Conservation (phyloP, 768 basidiomycete genomes). For the Panaeolus papilionaceus region DNA sequence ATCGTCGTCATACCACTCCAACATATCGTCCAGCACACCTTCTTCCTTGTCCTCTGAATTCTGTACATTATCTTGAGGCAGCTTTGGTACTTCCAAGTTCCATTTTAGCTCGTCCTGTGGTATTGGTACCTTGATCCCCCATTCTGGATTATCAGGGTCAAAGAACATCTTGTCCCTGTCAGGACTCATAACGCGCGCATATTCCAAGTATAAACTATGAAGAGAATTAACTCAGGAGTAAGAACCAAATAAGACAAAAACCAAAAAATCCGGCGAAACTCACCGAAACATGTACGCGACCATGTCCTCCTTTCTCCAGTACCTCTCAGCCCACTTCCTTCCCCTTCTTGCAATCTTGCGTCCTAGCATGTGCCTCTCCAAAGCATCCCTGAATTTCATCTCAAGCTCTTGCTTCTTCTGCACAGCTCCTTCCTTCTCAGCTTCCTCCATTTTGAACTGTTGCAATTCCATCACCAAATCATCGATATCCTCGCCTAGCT, state of each 20-base stretch:
- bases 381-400: background rate
- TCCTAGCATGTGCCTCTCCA: background rate
- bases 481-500: constrained; percentile 21
- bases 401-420: background rate
- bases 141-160: background rate
- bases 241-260: background rate
- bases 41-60: background rate
- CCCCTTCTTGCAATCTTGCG: constrained; percentile 59
- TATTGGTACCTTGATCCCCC: background rate
- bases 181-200: constrained; percentile 53
- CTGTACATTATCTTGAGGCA: background rate
- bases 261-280: background rate
- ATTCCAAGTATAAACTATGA: constrained; percentile 40
- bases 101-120: background rate
- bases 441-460: constrained; percentile 38
- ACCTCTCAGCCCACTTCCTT: constrained; percentile 57
- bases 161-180: constrained; percentile 28
- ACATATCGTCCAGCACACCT: too few species aligned
- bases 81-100: background rate
- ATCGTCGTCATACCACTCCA: background rate
- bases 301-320: constrained; percentile 67
- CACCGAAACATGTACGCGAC: constrained; percentile 64
- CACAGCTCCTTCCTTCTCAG: constrained; percentile 53
- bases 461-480: background rate
- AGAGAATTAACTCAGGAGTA: background rate